Evolutionary conservation across 495 filamentous ascomycete genomes (phyloP), one percentile per base, ranked within the genome.

Genomic region (Lophiostoma macrostomum): DNA sequence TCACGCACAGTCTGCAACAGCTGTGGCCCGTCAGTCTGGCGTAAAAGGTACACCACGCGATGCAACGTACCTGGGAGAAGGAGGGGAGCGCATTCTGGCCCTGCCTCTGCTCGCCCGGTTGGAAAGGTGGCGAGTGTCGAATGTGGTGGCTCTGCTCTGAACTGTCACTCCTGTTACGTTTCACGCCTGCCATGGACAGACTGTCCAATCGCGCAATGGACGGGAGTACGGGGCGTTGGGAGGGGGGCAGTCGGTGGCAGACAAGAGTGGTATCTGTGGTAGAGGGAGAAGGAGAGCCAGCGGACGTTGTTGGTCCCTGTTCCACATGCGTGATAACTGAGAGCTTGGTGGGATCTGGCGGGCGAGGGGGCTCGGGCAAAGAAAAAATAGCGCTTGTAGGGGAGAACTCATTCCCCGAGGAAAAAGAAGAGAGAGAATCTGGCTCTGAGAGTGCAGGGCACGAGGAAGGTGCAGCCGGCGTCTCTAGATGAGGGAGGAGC

Each of bases 81-180:
- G 40, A 42, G 6, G 56, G 56, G 20, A 59, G 42, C 13, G 30
- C 7, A 11, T 16, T 11, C 18, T 23, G 38, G 2, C 39, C 16
- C 11, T 6, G 0, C 5, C 12, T 20, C 40, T 52, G 55, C 18
- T 60, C 57, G 22, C 46, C 45, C 7, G 30, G 35, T 40, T 60
- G 57, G 16, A 55, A 37, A 1, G 57, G 57, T 11, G 57, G 57
- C 19, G 50, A 60, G 39, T 51, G 22, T 22, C 56, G 56, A 5
- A 50, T 18, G 36, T 40, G 50, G 20, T 43, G 39, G 31, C 18
- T 47, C 47, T 58, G 55, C 12, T 46, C 24, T 12, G 4, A 8
- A 14, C 6, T 39, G 48, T 58, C 30, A 58, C n/a, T 58, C 22
- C 40, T 47, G 2, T n/a, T 7, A 1, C n/a, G n/a, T 13, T 7